phyloP scores from a whole-genome alignment of 805 yeast genomes.

The Candida piceae region DNA sequence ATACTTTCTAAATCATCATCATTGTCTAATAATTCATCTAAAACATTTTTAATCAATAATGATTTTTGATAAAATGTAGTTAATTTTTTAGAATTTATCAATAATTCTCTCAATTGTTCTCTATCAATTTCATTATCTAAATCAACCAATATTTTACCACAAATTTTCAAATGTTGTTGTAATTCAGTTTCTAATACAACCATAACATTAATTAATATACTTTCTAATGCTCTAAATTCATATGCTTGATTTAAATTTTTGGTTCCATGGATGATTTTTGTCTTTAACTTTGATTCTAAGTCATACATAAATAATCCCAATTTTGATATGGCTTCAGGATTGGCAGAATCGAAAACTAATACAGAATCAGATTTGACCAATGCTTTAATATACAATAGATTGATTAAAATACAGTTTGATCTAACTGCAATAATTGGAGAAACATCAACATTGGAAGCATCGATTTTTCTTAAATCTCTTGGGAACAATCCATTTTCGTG shows the following conservation, averaged over 20 bases:
- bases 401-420: slow-evolving; percentile 69
- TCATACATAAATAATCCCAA: slow-evolving; percentile 81
- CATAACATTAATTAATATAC: slow-evolving; percentile 76
- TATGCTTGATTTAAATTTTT: slow-evolving; percentile 44
- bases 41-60: slow-evolving; percentile 66
- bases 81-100: slow-evolving; percentile 67
- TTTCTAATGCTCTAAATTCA: slow-evolving; percentile 80
- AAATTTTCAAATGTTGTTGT: slow-evolving; percentile 47
- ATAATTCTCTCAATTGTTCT: slow-evolving; percentile 63
- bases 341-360: slow-evolving; percentile 75
- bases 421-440: slow-evolving; percentile 87
- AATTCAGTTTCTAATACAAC: slow-evolving; percentile 74
- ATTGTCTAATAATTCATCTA: slow-evolving; percentile 79
- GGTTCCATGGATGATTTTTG: slow-evolving; percentile 25
- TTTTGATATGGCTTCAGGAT: slow-evolving; percentile 55
- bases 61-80: slow-evolving; percentile 73
- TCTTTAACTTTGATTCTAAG: slow-evolving; percentile 64
- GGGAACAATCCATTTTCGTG: slow-evolving; percentile 72
- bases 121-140: slow-evolving; percentile 79
- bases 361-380: slow-evolving; percentile 76
- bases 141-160: slow-evolving; percentile 62
- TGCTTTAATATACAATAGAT: slow-evolving; percentile 84
- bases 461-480: slow-evolving; percentile 81
- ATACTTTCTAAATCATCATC: slow-evolving; percentile 81
- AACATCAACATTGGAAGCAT: slow-evolving; percentile 66